A percentile compares a stretch with the other conserved stretches of the same genome.
Conservation (phyloP, 2,329 filamentous ascomycete genomes). For the Metarhizium anisopliae region DNA sequence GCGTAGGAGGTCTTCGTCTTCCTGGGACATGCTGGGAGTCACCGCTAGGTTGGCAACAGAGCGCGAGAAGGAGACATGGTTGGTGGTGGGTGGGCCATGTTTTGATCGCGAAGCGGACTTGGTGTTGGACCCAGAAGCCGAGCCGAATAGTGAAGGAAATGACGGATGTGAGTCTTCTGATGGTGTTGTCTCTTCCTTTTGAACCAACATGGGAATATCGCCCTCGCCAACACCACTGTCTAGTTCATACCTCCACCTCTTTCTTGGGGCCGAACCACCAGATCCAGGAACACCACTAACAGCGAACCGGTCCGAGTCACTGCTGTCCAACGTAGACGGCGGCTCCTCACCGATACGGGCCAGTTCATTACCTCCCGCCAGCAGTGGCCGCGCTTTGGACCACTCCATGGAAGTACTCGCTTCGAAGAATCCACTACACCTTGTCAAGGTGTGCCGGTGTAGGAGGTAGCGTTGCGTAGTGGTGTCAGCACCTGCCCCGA, state of each 20-base stretch:
- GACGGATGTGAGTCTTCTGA: constrained; percentile 8
- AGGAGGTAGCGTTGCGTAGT: constrained; percentile 74
- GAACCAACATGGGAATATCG: constrained; percentile 81
- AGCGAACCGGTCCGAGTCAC: constrained; percentile 8
- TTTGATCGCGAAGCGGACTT: constrained; percentile 26
- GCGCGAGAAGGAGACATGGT: constrained; percentile 60
- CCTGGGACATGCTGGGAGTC: constrained; percentile 37
- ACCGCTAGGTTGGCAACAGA: constrained; percentile 73
- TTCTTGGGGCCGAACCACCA: constrained; percentile 20
- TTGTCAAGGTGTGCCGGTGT: constrained; percentile 76
- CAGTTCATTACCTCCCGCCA: constrained; percentile 33
- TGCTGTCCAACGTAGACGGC: constrained; percentile 12
- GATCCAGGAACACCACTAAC: neutral
- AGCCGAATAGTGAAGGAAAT: constrained; percentile 23
- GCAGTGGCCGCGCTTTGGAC: constrained; percentile 29
- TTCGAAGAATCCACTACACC: constrained; percentile 92
- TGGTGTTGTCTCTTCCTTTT: constrained; percentile 48
- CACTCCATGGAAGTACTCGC: constrained; percentile 74
- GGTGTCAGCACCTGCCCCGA: constrained; percentile 42
- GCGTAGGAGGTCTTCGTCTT: constrained; percentile 68
- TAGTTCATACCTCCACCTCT: constrained; percentile 79
- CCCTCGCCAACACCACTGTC: constrained; percentile 64
- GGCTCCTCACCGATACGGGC: constrained; percentile 42
- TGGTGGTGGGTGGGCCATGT: constrained; percentile 29
- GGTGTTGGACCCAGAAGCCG: constrained; percentile 42